Conservation (phyloP, 495 filamentous ascomycete species). For the Penicillium steckii region DNA sequence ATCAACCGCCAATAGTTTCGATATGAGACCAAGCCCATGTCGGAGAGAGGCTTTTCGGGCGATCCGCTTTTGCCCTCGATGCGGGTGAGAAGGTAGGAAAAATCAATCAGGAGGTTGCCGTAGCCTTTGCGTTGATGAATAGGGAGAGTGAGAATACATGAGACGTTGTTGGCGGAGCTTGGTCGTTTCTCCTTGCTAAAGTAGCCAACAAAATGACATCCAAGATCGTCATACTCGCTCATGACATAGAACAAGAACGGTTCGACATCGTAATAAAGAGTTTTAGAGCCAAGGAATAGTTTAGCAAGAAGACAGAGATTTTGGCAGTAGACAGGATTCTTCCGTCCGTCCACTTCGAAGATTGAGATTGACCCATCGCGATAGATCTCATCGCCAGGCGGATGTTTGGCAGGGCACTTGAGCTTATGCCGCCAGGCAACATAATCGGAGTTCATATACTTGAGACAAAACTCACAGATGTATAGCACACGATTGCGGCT, state of each 20-base stretch:
- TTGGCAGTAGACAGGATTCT: slow-evolving; percentile 96
- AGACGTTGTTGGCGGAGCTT: slow-evolving; percentile 93
- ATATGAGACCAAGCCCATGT: slow-evolving; percentile 96
- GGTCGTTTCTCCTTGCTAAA: slow-evolving; percentile 99
- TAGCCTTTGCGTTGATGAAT: slow-evolving; percentile 98
- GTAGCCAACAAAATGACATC: slow-evolving; percentile 97
- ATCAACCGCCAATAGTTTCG: slow-evolving; percentile 94
- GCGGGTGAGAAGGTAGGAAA: slow-evolving; percentile 92
- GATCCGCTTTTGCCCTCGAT: slow-evolving; percentile 94
- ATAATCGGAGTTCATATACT: slow-evolving; percentile 99
- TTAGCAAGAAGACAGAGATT: slow-evolving; percentile 96
- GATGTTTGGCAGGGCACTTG: slow-evolving; percentile 95
- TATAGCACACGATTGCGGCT: slow-evolving; percentile 92
- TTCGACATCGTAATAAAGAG: slow-evolving; percentile 97
- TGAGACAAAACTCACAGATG: slow-evolving; percentile 98
- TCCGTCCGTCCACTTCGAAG: slow-evolving; percentile 95
- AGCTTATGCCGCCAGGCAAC: slow-evolving; percentile 97
- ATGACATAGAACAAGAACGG: slow-evolving; percentile 98
- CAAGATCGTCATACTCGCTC: slow-evolving; percentile 89
- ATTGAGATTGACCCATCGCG: slow-evolving; percentile 90
- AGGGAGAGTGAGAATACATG: slow-evolving; percentile 91
- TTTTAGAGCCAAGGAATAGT: slow-evolving; percentile 94
- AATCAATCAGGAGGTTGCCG: slow-evolving; percentile 94
- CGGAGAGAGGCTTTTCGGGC: slow-evolving; percentile 94
- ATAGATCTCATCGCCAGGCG: slow-evolving; percentile 96